Base-by-base conservation (phyloP, 345 rosid species). In the Acer negundo region DNA sequence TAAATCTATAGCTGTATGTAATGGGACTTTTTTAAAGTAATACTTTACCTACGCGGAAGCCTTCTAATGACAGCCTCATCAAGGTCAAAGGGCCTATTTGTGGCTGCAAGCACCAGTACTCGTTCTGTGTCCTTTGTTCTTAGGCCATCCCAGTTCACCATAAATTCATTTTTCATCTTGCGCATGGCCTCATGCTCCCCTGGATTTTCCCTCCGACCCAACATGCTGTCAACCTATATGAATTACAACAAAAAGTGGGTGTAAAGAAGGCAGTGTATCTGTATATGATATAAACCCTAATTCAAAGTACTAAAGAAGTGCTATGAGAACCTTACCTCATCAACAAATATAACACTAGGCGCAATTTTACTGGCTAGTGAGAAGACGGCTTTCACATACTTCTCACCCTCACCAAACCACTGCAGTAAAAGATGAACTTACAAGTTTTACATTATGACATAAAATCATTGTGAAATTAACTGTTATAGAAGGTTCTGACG, bases 341-440 rank as follows among this genome's bases (percentile, higher is more conserved):
- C 99, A 70, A 95, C 97, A 88, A 95, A 95, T 58, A 95, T 80
- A 72, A 95, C 91, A 77, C 94, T 90, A 22, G 99, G 98, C 67
- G 98, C 88, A 61, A 91, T 89, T 84, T 94, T 95, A 82, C 95
- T 92, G 55, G 99, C 98, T 42, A 95, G 83, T 3, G 97, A 91
- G 81, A 94, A 95, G 26, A 94, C 93, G 19, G 98, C 97, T 89
- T 95, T 92, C 59, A 91, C 96, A 79, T 89, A 91, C 85, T 92
- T 95, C 82, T 95, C 99, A 68, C 90, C 97, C 86, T 95, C 98
- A 20, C 99, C 98, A 89, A 95, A 91, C 98, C 94, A 90, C 99
- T 95, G 94, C 85, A 79, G 67, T 20, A 72, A n/a, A 58, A 65
- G 67, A 81, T 40, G 72, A 47, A 53, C 55, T 74, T 40, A 69